Evolutionary conservation across 2,329 filamentous ascomycete species (phyloP), one percentile per base, ranked within the genome.

Genomic region (Phyllosticta paracitricarpa): DNA sequence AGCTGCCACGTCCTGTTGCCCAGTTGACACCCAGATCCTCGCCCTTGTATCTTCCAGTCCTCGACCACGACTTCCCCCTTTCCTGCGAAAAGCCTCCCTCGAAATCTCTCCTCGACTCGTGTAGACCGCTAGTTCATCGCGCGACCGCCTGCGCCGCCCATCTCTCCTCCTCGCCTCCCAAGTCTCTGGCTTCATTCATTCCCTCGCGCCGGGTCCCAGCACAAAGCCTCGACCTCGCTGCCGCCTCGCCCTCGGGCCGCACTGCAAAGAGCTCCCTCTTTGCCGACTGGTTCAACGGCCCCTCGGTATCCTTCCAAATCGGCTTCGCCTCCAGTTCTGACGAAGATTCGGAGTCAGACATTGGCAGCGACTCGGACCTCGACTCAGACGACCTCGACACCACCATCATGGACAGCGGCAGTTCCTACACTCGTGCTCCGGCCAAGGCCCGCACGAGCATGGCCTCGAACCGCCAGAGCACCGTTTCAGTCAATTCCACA

Each of bases 261-360:
- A 12, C 40, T 52, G 14, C 33, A 60, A 65, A 55, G 59, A 56
- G 54, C 62, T 69, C 25, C 25, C 28, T 57, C 56, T 65, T 82
- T 40, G 76, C 78, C 57, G 76, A 76, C 64, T 81, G 80, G 79
- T 83, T 83, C 68, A 78, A 78, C 67, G 80, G 80, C 48, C 75
- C 77, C 57, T 81, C 79, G 26, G 76, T 78, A 48, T 76, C 78
- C n/a, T 75, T 80, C 54, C 77, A 74, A 64, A 70, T 81, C 51
- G 75, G 75, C 51, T 67, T 79, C 52, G 52, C 57, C 33, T 24
- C 54, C n/a, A 40, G 25, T 53, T 58, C 59, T 9, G 51, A 61
- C 28, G 56, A 68, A 9, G 66, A 66, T 58, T 65, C 64, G 8
- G 59, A 63, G 19, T 64, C 66, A 22, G 65, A 67, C 33, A 65